Conservation (phyloP, 1,284 basidiomycete species). For the Baeospora myosura region DNA sequence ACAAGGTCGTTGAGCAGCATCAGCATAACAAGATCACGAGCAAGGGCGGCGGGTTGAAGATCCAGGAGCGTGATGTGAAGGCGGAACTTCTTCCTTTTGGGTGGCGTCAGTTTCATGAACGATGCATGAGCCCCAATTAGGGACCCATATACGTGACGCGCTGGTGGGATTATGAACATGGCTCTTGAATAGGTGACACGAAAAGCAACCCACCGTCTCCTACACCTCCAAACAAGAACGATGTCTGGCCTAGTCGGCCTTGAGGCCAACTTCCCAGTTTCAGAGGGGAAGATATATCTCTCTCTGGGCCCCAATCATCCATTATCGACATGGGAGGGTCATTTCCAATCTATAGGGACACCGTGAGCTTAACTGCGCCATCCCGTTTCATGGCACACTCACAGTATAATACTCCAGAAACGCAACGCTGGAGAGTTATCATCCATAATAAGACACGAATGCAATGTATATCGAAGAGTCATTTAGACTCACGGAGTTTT, state of each 20-base stretch:
- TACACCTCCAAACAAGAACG: constrained; percentile 11
- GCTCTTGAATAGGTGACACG: background rate
- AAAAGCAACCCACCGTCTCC: constrained; percentile 9
- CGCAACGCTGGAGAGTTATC: background rate
- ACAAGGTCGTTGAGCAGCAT: constrained; percentile 1
- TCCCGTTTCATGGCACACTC: background rate
- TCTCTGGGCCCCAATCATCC: background rate
- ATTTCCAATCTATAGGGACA: background rate
- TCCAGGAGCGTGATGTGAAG: constrained; percentile 11
- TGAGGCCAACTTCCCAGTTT: background rate
- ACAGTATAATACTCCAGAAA: background rate
- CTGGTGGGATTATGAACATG: background rate
- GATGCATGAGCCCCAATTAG: constrained; percentile 1
- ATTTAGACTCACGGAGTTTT: background rate
- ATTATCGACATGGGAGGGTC: background rate
- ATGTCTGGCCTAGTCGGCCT: background rate
- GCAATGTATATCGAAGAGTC: background rate
- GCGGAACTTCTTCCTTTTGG: background rate
- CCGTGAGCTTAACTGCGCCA: background rate
- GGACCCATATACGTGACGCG: constrained; percentile 10
- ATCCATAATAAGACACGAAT: background rate
- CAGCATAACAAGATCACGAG: constrained; percentile 10
- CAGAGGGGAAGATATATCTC: background rate
- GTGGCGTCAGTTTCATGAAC: background rate
- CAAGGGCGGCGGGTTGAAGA: constrained; percentile 6